These are phyloP conservation scores for Lodderomyces beijingensis DNA, from an alignment of 1,139 yeast genomes.

Conservation along the genomic window DNA sequence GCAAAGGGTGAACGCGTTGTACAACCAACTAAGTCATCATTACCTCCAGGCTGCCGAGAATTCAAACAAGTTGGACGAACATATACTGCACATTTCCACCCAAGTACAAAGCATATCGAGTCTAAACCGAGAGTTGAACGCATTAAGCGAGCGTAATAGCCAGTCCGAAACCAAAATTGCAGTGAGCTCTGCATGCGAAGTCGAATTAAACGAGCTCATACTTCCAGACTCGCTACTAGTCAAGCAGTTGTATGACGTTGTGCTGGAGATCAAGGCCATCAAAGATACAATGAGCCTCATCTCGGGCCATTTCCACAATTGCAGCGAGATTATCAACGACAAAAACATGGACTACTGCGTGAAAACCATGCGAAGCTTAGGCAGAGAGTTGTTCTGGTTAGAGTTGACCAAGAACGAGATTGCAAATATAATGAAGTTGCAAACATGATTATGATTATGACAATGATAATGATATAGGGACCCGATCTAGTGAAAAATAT, in stretches of 20 bases:
- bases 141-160: constrained; percentile 23
- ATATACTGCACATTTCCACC: constrained; percentile 28
- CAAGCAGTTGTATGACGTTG: constrained; percentile 55
- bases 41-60: constrained; percentile 37
- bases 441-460: no score
- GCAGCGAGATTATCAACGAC: constrained; percentile 34
- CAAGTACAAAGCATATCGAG: constrained; percentile 25
- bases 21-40: constrained; percentile 33
- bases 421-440: constrained; percentile 22
- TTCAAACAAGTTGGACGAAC: constrained; percentile 27
- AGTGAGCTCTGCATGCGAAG: constrained; percentile 12
- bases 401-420: constrained; percentile 36
- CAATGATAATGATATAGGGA: no score
- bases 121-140: constrained; percentile 22
- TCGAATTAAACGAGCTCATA: constrained; percentile 32
- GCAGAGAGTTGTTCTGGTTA: constrained; percentile 70
- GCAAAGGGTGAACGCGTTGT: constrained; percentile 26
- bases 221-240: constrained; percentile 41
- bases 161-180: constrained; percentile 18
- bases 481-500: no score
- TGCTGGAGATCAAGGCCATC: constrained; percentile 64
- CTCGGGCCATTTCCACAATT: constrained; percentile 43
- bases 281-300: constrained; percentile 61
- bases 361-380: constrained; percentile 56
- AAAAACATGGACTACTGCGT: constrained; percentile 48